Evolutionary conservation across 2,329 filamentous ascomycete genomes (phyloP), one percentile per base, ranked within the genome.

Genomic region (Monosporascus ibericus): DNA sequence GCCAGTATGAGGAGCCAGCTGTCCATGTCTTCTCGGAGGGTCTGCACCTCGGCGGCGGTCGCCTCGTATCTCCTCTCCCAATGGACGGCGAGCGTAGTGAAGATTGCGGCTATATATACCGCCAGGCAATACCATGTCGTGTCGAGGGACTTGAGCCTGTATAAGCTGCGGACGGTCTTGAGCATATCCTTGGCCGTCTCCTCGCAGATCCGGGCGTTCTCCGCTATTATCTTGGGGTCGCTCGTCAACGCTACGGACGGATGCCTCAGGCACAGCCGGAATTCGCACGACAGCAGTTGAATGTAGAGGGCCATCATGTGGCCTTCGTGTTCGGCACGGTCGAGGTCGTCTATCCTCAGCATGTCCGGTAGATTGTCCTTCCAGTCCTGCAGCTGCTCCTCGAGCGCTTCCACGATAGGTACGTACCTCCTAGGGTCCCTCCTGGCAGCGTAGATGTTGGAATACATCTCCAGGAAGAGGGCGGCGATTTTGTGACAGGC

Each of bases 41-140:
- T 69, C 17, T 76, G 72, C 50, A 91, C 71, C 52, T 88, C 82
- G 2, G 75, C 74, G 0, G 75, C 69, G 0, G 79, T 82, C 11
- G 82, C 80, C 9, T 80, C 75, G 48, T 81, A 80, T 30, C 85
- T 77, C 47, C 85, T 79, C 63, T 90, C 81, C 74, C 83, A 88
- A 51, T 85, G 79, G 2, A 82, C 81, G 47, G 87, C 88, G 0
- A 92, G 71, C 15, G 81, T 84, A 0, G 86, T 87, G 60, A 90
- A 88, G 52, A 89, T 84, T 25, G 86, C 86, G 44, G 86, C 82
- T 14, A 88, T 77, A 62, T 88, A 90, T 6, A 88, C 79, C 0
- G 87, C 85, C 48, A 83, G 77, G 47, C 86, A 85, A 60, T 88
- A 87, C 87, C 88, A 92, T 1, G 87, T 90, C 1, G 86, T 88